Percentiles rank a stretch among this genome's conserved stretches.
phyloP scores from a whole-genome alignment of 169 alveolate genomes.

The Amoebophrya sp. region DNA sequence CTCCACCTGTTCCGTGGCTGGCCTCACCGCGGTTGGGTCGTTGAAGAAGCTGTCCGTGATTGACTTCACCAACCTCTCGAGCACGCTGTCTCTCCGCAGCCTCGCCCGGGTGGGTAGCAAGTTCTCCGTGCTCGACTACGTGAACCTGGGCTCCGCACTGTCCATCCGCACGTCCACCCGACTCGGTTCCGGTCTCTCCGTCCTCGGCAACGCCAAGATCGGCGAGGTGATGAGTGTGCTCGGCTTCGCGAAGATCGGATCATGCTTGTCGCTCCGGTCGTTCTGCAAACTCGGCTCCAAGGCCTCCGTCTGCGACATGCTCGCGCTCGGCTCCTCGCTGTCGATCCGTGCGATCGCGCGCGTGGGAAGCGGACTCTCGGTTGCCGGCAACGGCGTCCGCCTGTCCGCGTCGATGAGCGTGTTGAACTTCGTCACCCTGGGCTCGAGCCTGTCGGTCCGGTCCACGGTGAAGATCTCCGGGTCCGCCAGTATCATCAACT shows the following conservation, averaged over 20 bases:
- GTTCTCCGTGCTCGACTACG: background rate
- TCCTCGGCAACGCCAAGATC: background rate
- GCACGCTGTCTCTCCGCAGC: constrained; percentile 15
- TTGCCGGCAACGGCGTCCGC: too few relatives aligned
- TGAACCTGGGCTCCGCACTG: background rate
- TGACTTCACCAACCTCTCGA: background rate
- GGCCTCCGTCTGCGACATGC: background rate
- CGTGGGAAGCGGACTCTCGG: background rate
- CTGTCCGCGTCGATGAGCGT: too few relatives aligned
- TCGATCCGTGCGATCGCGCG: background rate
- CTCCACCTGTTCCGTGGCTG: background rate
- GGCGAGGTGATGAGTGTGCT: background rate
- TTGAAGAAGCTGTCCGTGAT: background rate
- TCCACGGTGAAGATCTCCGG: too few relatives aligned
- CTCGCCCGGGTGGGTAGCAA: background rate
- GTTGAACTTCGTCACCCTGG: too few relatives aligned
- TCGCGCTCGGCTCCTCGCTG: background rate
- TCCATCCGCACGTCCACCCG: background rate
- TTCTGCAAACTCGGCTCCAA: background rate
- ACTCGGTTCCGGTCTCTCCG: background rate
- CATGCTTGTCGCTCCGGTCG: background rate
- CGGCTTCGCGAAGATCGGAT: background rate
- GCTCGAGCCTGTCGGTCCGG: too few relatives aligned
- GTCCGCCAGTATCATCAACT: too few relatives aligned
- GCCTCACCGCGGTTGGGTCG: background rate